Evolutionary conservation across 768 basidiomycete genomes (phyloP).

Genomic region (Boletus subparvulus): DNA sequence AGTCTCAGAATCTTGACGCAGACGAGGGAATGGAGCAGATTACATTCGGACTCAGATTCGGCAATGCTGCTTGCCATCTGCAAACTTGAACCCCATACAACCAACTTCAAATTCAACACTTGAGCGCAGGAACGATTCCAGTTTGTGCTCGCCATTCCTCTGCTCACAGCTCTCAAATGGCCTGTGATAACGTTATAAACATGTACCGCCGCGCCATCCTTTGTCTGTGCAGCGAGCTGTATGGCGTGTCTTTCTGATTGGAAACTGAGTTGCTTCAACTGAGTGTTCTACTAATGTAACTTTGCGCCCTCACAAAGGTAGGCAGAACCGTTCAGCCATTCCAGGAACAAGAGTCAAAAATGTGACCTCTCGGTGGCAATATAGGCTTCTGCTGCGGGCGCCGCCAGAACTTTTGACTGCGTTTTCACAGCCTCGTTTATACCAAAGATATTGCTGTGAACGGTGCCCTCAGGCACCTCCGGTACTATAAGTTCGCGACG

Average conservation of each 20-base stretch:
- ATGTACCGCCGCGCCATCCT: background rate
- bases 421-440: background rate
- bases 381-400: conserved; percentile 1
- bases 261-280: background rate
- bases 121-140: too few relatives aligned
- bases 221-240: background rate
- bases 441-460: conserved; percentile 1
- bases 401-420: background rate
- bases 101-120: too few relatives aligned
- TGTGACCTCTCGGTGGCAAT: conserved; percentile 3
- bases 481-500: conserved; percentile 16
- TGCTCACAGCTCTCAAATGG: too few relatives aligned
- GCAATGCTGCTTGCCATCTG: too few relatives aligned
- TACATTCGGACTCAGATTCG: conserved; percentile 1
- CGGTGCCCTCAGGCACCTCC: background rate
- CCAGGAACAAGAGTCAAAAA: too few relatives aligned
- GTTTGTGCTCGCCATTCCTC: too few relatives aligned
- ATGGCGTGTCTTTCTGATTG: background rate
- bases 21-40: too few relatives aligned
- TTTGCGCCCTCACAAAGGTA: background rate
- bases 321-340: too few relatives aligned
- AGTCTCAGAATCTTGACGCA: background rate
- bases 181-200: too few relatives aligned
- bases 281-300: background rate
- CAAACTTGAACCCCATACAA: too few relatives aligned